Evolutionary conservation across 345 rosid genomes (phyloP).

Genomic region (Firmiana major): DNA sequence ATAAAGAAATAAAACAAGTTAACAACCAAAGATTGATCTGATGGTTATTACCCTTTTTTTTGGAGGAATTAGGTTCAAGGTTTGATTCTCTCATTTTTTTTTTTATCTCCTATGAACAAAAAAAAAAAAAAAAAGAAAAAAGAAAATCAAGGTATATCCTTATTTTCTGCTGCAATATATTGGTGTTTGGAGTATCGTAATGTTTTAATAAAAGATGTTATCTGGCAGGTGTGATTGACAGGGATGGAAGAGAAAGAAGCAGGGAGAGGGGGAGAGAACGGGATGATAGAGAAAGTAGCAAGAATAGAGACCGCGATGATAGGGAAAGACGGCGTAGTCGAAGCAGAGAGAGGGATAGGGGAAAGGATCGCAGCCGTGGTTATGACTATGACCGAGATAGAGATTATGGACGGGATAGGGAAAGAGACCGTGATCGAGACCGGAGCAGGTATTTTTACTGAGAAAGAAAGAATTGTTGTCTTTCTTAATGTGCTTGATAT

Average conservation of each 20-base stretch:
- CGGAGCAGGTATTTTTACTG: constrained; percentile 42
- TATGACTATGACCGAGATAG: constrained; percentile 52
- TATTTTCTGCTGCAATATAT: not conserved
- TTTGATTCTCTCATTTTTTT: no score
- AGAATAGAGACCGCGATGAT: constrained; percentile 48
- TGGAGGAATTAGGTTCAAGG: no score
- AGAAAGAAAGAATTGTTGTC: constrained; percentile 8
- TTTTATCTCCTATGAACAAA: no score
- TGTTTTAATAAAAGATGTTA: not conserved
- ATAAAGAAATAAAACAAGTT: not conserved
- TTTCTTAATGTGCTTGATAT: not conserved
- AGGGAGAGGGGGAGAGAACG: constrained; percentile 77
- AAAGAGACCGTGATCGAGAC: constrained; percentile 24
- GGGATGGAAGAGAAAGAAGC: constrained; percentile 78
- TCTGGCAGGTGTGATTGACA: constrained; percentile 51
- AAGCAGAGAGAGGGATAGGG: constrained; percentile 67
- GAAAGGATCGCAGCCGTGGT: constrained; percentile 44
- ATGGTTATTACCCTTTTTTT: no score
- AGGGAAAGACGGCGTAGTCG: constrained; percentile 71
- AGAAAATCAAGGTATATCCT: not conserved
- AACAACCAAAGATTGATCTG: no score
- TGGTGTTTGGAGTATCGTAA: not conserved
- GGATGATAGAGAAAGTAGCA: constrained; percentile 49
- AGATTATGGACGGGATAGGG: constrained; percentile 55
- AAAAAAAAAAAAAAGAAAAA: no score